Evolutionary conservation across 306 rosid genomes (phyloP).

Genomic region (Trifolium pratense): DNA sequence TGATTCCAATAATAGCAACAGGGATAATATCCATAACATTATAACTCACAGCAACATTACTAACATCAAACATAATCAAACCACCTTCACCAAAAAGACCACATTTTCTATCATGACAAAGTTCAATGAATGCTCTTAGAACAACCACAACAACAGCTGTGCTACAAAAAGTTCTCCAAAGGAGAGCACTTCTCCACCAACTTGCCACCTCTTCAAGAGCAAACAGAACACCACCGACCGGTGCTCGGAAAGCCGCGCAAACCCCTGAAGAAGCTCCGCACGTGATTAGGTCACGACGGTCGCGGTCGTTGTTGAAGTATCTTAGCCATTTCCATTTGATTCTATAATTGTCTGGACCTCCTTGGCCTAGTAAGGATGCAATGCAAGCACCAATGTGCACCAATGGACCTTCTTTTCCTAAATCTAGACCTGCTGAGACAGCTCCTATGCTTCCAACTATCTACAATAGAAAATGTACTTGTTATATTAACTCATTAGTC

Average conservation of each 20-base stretch:
- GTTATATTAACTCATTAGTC: no score
- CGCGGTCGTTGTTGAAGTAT: neutral
- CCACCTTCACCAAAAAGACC: conserved; percentile 77
- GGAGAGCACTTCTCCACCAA: neutral
- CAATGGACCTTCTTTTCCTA: neutral
- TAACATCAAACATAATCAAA: conserved; percentile 81
- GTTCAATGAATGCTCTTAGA: neutral
- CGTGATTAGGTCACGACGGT: neutral
- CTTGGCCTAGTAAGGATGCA: neutral
- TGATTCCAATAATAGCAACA: neutral
- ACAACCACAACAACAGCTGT: neutral
- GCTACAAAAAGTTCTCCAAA: neutral
- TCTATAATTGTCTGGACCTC: neutral
- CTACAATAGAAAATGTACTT: neutral
- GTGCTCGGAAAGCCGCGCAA: neutral
- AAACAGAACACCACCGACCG: neutral
- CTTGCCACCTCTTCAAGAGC: neutral
- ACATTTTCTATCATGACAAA: neutral
- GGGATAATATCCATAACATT: conserved; percentile 53
- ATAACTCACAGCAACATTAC: conserved; percentile 70
- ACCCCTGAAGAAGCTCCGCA: neutral
- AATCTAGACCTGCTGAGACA: neutral
- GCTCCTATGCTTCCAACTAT: neutral
- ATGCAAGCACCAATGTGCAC: neutral
- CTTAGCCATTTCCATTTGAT: neutral